Percentiles rank a stretch among this genome's conserved stretches.
Conservation (phyloP, 495 filamentous ascomycete genomes). For the Hyaloscypha bicolor region DNA sequence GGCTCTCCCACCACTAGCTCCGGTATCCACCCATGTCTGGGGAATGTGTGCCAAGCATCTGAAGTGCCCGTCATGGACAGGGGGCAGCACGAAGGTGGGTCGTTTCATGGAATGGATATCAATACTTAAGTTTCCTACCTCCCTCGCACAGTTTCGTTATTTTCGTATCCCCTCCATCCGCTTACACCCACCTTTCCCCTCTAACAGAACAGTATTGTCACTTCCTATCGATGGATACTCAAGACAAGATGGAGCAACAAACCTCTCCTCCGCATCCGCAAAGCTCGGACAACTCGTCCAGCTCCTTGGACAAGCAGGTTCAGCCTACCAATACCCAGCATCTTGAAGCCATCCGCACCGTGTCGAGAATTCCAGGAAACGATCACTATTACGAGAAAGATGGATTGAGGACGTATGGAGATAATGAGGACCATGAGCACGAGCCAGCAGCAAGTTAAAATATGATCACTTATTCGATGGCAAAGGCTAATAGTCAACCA, state of each 20-base stretch:
- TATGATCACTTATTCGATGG: neutral
- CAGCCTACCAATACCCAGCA: neutral
- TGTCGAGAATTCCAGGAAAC: conserved; percentile 39
- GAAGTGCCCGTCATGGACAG: neutral
- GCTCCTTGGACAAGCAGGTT: conserved; percentile 17
- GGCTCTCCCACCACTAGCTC: neutral
- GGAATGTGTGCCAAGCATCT: neutral
- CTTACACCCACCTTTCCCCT: neutral
- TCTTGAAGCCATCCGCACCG: conserved; percentile 17
- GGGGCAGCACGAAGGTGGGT: neutral
- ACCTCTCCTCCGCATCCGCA: neutral
- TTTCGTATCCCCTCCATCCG: neutral
- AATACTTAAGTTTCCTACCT: conserved; percentile 2
- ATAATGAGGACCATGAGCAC: conserved; percentile 52
- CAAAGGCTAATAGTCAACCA: conserved; percentile 1
- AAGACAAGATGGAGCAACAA: conserved; percentile 1
- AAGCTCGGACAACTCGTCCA: conserved; percentile 8
- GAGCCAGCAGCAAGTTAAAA: conserved; percentile 35
- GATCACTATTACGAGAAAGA: conserved; percentile 51
- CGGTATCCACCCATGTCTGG: neutral
- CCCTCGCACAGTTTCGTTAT: neutral
- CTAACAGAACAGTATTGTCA: neutral
- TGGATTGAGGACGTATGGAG: conserved; percentile 52
- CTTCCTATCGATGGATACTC: neutral
- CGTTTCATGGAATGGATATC: neutral